Evolutionary conservation across 2,329 filamentous ascomycete species (phyloP).

Genomic region (Thielaviopsis ethacetica): DNA sequence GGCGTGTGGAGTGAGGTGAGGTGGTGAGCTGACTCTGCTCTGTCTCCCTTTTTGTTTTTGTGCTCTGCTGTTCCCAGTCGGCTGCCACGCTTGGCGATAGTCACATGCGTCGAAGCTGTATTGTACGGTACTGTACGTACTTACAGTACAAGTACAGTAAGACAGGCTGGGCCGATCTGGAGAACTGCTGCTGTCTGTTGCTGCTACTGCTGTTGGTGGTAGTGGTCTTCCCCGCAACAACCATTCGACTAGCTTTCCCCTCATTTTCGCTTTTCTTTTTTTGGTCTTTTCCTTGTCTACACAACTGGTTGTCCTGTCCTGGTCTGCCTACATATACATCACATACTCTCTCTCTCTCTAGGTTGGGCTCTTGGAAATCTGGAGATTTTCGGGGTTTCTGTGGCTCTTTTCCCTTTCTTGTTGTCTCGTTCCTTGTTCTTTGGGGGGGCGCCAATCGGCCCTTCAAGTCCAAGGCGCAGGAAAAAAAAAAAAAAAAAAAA

Average conservation of each 20-base stretch:
- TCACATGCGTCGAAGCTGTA: too few species aligned
- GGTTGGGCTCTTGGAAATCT: neutral
- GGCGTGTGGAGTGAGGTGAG: neutral
- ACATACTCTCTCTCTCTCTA: neutral
- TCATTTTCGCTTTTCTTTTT: neutral
- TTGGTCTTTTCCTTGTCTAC: too few species aligned
- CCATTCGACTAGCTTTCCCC: neutral
- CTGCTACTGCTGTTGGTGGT: neutral
- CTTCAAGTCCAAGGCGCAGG: neutral
- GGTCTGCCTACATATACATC: neutral
- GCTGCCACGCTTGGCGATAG: too few species aligned
- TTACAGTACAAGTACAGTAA: too few species aligned
- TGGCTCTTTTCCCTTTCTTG: neutral
- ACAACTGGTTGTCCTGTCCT: neutral
- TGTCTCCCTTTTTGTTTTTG: neutral
- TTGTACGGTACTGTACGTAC: too few species aligned
- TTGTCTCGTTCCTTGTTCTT: neutral
- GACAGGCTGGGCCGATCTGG: too few species aligned
- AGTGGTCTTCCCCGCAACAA: neutral
- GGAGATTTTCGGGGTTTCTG: neutral
- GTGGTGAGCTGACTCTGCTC: neutral
- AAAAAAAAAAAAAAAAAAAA: neutral
- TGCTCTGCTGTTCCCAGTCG: neutral
- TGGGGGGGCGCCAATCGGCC: neutral
- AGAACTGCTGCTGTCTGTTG: neutral